These are phyloP conservation scores for Solanum peruvianum DNA, from an alignment of 257 asterid species.

Conservation along the genomic window DNA sequence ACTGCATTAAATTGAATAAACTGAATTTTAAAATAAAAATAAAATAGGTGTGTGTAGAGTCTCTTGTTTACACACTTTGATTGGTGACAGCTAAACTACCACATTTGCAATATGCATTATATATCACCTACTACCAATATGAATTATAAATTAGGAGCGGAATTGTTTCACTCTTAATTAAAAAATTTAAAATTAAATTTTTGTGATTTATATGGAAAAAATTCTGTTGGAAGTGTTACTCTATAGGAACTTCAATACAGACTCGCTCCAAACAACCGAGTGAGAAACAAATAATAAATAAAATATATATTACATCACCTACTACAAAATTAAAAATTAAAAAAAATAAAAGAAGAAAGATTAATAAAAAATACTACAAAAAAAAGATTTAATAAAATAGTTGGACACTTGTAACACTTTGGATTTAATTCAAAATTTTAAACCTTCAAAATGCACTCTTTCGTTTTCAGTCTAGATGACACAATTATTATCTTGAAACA, in stretches of 20 bases:
- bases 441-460: neutral
- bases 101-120: neutral
- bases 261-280: neutral
- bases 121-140: neutral
- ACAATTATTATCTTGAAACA: neutral
- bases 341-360: neutral
- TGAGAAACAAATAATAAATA: neutral
- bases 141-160: neutral
- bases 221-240: fast-evolving
- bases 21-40: neutral
- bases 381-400: neutral
- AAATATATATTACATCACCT: neutral
- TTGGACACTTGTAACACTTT: neutral
- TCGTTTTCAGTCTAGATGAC: neutral
- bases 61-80: neutral
- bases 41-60: neutral
- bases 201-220: neutral
- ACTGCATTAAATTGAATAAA: neutral
- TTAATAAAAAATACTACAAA: neutral
- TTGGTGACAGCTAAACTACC: conserved; percentile 18
- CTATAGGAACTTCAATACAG: neutral
- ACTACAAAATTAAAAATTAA: neutral
- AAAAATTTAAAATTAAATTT: too few species aligned
- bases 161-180: neutral
- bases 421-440: neutral